Conservation (phyloP, 495 filamentous ascomycete genomes). For the Penicillium arizonense region DNA sequence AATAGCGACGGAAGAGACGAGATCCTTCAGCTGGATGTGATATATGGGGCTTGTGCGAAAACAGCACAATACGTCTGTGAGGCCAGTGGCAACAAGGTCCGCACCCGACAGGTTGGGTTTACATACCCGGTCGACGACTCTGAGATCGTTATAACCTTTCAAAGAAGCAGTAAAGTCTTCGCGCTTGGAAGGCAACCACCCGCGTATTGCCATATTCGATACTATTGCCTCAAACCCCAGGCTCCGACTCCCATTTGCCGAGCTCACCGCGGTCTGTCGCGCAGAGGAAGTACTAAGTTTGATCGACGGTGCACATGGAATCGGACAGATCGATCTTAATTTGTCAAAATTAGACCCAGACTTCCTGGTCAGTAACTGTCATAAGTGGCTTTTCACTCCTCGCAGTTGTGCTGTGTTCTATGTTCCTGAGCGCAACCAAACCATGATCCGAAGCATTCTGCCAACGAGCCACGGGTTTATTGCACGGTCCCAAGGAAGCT, state of each 20-base stretch:
- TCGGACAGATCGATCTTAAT: constrained; percentile 69
- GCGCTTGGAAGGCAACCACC: constrained; percentile 33
- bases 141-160: constrained; percentile 50
- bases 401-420: constrained; percentile 73
- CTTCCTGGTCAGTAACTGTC: constrained; percentile 74
- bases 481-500: constrained; percentile 13
- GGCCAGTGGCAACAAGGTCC: constrained; percentile 32
- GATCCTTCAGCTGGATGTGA: constrained; percentile 61
- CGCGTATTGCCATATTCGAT: constrained; percentile 68
- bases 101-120: constrained; percentile 27
- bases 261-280: constrained; percentile 54
- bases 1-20: constrained; percentile 45
- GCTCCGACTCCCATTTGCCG: constrained; percentile 67
- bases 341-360: constrained; percentile 61
- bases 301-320: constrained; percentile 72
- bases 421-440: constrained; percentile 69
- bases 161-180: constrained; percentile 39
- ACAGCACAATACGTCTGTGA: constrained; percentile 66
- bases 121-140: constrained; percentile 58
- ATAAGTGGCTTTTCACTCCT: constrained; percentile 83
- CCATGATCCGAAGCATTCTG: constrained; percentile 64
- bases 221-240: constrained; percentile 70
- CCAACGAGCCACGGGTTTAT: constrained; percentile 57
- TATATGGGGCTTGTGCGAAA: constrained; percentile 71
- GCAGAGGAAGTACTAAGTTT: constrained; percentile 55